Conservation (phyloP, 345 rosid genomes). For the Eucalyptus paniculata region DNA sequence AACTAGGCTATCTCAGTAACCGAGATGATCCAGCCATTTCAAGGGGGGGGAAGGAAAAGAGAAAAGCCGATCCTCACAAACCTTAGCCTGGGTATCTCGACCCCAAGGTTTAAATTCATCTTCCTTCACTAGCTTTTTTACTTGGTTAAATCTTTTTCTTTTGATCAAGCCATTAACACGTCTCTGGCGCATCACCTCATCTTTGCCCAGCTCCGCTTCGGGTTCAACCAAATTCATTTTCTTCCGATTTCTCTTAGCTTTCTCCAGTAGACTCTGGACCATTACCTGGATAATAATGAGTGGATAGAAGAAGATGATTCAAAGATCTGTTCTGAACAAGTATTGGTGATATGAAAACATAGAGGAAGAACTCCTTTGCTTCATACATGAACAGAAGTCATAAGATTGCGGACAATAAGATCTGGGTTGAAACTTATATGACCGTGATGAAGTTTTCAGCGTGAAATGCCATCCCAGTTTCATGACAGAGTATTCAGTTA, state of each 20-base stretch:
- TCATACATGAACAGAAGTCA: not conserved
- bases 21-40: not conserved
- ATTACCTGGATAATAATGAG: conserved; percentile 39
- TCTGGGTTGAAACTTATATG: not conserved
- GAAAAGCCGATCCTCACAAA: conserved; percentile 8
- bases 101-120: conserved; percentile 80
- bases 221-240: conserved; percentile 31
- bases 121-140: conserved; percentile 50
- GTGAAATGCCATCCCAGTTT: not conserved
- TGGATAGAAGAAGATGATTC: not conserved
- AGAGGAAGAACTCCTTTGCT: not conserved
- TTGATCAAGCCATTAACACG: conserved; percentile 66
- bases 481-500: not conserved
- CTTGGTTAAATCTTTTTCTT: conserved; percentile 57
- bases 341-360: not conserved
- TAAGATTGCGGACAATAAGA: not conserved
- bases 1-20: not conserved
- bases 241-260: conserved; percentile 30
- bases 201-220: conserved; percentile 34
- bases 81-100: conserved; percentile 85
- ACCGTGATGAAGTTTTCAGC: not conserved
- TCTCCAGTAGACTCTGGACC: conserved; percentile 71
- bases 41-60: not conserved
- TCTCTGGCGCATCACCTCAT: conserved; percentile 53
- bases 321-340: not conserved